Evolutionary conservation across 1,284 basidiomycete species (phyloP).

Genomic region (Kwoniella shivajii): DNA sequence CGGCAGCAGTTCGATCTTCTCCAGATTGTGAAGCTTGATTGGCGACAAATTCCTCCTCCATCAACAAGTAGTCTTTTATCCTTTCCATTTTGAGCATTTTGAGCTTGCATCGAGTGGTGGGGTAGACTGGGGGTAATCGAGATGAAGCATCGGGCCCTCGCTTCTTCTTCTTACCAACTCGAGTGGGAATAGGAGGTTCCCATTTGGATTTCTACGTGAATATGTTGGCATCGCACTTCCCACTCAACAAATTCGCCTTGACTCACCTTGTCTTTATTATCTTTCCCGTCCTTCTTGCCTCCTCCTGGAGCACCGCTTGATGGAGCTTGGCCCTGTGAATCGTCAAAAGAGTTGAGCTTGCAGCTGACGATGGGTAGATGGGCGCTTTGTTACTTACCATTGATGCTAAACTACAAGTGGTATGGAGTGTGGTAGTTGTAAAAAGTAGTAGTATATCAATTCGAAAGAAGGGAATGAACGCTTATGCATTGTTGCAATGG

Average conservation of each 20-base stretch:
- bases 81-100: slow-evolving; percentile 95
- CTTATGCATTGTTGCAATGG: no score
- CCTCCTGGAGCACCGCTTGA: slow-evolving; percentile 62
- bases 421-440: no score
- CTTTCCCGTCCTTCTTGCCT: slow-evolving; percentile 58
- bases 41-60: slow-evolving; percentile 97
- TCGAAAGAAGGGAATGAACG: no score
- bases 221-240: not conserved
- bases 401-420: no score
- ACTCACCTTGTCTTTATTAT: slow-evolving; percentile 63
- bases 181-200: slow-evolving; percentile 97
- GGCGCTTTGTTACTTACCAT: no score
- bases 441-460: no score
- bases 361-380: not conserved
- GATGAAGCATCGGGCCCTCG: slow-evolving; percentile 87
- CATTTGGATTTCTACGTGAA: slow-evolving; percentile 68
- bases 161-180: slow-evolving; percentile 95
- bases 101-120: slow-evolving; percentile 92
- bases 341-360: not conserved
- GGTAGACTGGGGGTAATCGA: slow-evolving; percentile 90
- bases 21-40: slow-evolving; percentile 86
- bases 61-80: slow-evolving; percentile 95
- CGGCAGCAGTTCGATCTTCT: slow-evolving; percentile 95
- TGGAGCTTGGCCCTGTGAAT: slow-evolving; percentile 71
- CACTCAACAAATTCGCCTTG: not conserved